Percentiles rank a stretch among this genome's conserved stretches.
Conservation (phyloP, 805 yeast species). For the Teunomyces funiuensis region DNA sequence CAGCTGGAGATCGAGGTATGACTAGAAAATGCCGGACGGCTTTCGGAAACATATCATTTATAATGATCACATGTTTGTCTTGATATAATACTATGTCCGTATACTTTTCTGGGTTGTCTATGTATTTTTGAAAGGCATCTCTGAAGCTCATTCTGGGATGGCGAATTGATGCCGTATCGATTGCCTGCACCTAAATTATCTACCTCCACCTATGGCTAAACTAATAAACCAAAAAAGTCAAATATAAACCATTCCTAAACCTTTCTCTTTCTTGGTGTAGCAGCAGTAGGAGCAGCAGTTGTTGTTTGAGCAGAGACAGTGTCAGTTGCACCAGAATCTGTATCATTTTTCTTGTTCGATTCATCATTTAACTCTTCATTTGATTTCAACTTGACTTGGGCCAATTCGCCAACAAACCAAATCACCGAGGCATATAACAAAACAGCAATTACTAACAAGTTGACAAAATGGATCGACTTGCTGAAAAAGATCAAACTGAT, state of each 20-base stretch:
- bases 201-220: background rate
- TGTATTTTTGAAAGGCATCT: conserved; percentile 48
- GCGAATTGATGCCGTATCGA: background rate
- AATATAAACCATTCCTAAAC: background rate
- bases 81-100: conserved; percentile 39
- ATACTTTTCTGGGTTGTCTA: conserved; percentile 44
- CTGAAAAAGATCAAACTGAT: conserved; percentile 58
- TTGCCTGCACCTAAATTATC: background rate
- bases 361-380: conserved; percentile 37
- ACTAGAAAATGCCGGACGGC: conserved; percentile 59
- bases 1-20: conserved; percentile 48
- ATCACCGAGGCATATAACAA: conserved; percentile 76
- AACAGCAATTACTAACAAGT: conserved; percentile 54
- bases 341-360: conserved; percentile 12
- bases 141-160: conserved; percentile 45
- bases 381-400: conserved; percentile 45
- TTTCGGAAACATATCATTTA: conserved; percentile 65
- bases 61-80: conserved; percentile 55
- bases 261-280: conserved; percentile 12
- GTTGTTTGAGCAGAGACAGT: conserved; percentile 1
- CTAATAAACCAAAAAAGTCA: background rate
- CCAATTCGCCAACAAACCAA: conserved; percentile 82
- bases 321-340: background rate
- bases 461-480: conserved; percentile 64
- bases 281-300: conserved; percentile 4